Conservation (phyloP, 345 rosid genomes). For the Capsella bursapastoris region DNA sequence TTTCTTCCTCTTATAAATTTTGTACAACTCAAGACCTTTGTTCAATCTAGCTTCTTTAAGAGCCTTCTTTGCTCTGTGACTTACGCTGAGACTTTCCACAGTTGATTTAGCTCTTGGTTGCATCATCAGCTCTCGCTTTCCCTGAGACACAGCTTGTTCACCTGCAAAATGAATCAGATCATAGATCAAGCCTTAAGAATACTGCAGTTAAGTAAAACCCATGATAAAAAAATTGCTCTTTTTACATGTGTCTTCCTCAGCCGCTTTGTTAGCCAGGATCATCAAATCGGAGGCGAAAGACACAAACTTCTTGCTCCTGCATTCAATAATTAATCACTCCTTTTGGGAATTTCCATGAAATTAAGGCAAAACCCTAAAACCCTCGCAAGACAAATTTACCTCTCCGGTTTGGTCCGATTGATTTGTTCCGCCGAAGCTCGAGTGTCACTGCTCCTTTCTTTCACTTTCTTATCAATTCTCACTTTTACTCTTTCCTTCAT, state of each 20-base stretch:
- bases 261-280: conserved; percentile 1
- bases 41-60: conserved; percentile 4
- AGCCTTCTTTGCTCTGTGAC: background rate
- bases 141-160: background rate
- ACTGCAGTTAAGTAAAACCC: background rate
- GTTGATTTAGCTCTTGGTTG: background rate
- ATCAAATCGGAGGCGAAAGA: conserved; percentile 9
- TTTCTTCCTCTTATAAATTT: background rate
- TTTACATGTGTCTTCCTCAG: no score
- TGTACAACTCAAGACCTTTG: background rate
- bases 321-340: background rate
- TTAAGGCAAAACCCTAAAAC: background rate
- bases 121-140: background rate
- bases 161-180: background rate
- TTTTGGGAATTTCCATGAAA: background rate
- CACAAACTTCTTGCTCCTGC: conserved; percentile 8
- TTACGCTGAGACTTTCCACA: no score
- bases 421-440: conserved; percentile 1
- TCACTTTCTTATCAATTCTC: conserved; percentile 1
- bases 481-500: background rate
- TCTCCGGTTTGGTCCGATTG: conserved; percentile 2
- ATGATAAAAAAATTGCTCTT: no score
- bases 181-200: background rate
- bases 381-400: background rate
- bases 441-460: background rate